These are phyloP conservation scores for Gymnopilus dilepis DNA, from an alignment of 768 basidiomycete genomes.

Conservation along the genomic window DNA sequence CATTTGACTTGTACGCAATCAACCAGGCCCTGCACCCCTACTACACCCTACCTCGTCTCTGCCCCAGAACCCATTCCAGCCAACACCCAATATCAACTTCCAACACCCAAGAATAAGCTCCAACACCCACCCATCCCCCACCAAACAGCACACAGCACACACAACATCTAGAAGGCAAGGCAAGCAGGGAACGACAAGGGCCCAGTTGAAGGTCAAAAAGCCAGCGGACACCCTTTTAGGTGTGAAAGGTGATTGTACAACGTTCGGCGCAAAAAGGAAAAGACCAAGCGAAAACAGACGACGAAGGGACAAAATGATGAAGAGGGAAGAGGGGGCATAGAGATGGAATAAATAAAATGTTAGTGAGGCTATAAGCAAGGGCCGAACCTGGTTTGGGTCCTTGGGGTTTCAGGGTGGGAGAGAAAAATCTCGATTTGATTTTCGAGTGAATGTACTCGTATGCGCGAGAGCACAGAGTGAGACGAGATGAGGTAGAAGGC, in stretches of 20 bases:
- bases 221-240: slow-evolving; percentile 34
- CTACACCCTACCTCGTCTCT: no score
- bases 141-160: neutral
- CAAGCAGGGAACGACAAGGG: slow-evolving; percentile 19
- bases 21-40: slow-evolving; percentile 27
- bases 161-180: neutral
- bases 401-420: no score
- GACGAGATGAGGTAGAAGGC: no score
- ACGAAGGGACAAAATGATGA: neutral
- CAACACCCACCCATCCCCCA: neutral
- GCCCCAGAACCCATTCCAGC: no score
- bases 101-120: neutral
- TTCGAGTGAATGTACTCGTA: no score
- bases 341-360: slow-evolving; percentile 3
- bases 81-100: neutral
- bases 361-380: no score
- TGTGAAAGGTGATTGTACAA: neutral
- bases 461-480: no score
- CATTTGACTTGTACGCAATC: slow-evolving; percentile 32
- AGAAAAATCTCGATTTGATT: no score
- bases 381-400: no score
- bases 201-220: slow-evolving; percentile 46
- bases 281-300: neutral
- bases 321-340: neutral
- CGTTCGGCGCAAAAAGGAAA: neutral